Evolutionary conservation across 768 basidiomycete species (phyloP), one percentile per base, ranked within the genome.

Genomic region (Vararia minispora): DNA sequence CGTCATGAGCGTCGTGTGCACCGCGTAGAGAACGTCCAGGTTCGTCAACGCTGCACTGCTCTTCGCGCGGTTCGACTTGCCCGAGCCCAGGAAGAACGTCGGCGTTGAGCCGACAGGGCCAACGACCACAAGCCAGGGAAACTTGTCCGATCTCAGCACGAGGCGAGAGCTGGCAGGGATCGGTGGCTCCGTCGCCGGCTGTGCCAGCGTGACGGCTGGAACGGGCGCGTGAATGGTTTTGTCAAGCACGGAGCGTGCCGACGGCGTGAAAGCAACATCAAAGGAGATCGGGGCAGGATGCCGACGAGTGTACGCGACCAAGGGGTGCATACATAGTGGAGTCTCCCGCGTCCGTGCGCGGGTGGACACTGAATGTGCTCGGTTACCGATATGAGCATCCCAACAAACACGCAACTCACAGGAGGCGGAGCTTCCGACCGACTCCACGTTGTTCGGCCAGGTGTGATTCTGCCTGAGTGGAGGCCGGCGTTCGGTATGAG

Each of bases 101-200:
- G 52, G 41, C 28, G 52, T 31, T 7, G 55, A 43, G 13, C 55
- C 57, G 49, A 60, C 50, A 21, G 57, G 56, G 29, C 58, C 58
- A 23, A 75, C 74, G 26, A 72, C 43, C 41, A 79, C 64, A 1
- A 71, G 59, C 79, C 78, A 79, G 3, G 76, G 75, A 42, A 80
- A 65, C 42, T 72, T 70, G 38, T 72, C 66, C 24, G 69, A 70
- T 27, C 63, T 66, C 6, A 81, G 62, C 9, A 74, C 60, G 23
- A 80, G 61, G 16, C 61, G 63, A 2, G 66, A 57, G 33, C 62
- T 58, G n/a, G 58, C 53, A 3, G 59, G 54, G 1, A 60, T 71
- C 2, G 73, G 68, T 0, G 78, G 79, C 40, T 77, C 72, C 3
- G 78, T 81, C 12, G 79, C 76, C 6, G 78, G 74, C 49, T 79